Conservation (phyloP, 1,284 basidiomycete genomes). For the Omphalotus olearius region DNA sequence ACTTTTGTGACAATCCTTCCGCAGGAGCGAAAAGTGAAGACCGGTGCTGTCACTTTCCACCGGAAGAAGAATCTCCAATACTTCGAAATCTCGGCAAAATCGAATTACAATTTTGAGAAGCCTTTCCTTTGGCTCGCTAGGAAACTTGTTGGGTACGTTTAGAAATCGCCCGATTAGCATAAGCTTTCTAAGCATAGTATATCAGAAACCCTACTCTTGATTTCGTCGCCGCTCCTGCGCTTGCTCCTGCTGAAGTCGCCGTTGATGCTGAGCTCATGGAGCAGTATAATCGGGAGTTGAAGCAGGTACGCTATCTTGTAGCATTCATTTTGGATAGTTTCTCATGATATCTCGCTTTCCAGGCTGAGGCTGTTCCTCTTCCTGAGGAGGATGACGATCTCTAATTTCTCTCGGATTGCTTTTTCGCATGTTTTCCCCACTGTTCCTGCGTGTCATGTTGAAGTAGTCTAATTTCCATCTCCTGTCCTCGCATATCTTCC, state of each 20-base stretch:
- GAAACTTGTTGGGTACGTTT: conserved; percentile 92
- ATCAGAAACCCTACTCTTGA: conserved; percentile 83
- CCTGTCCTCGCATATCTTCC: no score
- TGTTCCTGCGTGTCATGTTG: no score
- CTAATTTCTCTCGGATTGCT: conserved; percentile 29
- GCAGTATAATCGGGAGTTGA: conserved; percentile 82
- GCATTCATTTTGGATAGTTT: not conserved
- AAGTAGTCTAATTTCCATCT: no score
- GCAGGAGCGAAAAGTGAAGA: conserved; percentile 99
- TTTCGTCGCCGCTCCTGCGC: conserved; percentile 95
- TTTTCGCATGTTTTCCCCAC: no score
- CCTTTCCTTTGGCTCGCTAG: conserved; percentile 99
- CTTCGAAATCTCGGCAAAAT: conserved; percentile 99
- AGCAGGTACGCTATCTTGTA: conserved; percentile 39
- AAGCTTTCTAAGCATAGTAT: not conserved
- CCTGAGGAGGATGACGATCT: conserved; percentile 80
- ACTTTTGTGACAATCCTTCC: conserved; percentile 11
- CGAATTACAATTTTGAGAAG: conserved; percentile 99
- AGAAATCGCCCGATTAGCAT: not conserved
- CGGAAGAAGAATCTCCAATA: conserved; percentile 99
- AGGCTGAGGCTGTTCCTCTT: conserved; percentile 75
- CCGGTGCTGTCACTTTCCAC: conserved; percentile 98
- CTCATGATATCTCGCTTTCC: conserved; percentile 1
- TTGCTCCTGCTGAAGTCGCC: conserved; percentile 90
- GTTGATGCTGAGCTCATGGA: conserved; percentile 82